Base-by-base conservation (phyloP, 352 stramenopile genomes). In the Phytophthora tentaculata region DNA sequence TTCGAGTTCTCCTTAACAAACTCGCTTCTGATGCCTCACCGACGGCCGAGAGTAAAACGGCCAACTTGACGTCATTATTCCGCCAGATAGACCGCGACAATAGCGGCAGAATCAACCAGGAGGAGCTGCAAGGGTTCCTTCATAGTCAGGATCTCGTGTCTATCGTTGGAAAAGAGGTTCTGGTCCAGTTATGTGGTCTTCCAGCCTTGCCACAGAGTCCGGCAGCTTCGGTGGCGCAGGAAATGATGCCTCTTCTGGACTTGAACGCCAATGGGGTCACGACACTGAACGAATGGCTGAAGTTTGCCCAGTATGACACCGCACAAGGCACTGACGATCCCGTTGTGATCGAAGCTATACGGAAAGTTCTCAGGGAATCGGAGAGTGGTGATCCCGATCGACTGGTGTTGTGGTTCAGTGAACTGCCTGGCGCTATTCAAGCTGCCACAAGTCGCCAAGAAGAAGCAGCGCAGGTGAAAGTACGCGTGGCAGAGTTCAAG, bases 401-500 rank as follows among this genome's bases (percentile, higher is more conserved):
- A 12, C 26, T 92, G 20, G 16, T 77, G 2, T 20, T 14, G 0
- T 92, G 84, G 86, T 90, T 94, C 28, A 76, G 64, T 16, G 43
- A 35, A 0, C 66, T 94, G 8, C 53, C 80, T 5, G 82, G 84
- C 0, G 51, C 63, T 7, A 77, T 89, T 6, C 16, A 39, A 41
- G 47, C 39, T 17, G 28, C 61, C 3, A 64, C 56, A 9, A 48
- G 20, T 16, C 22, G 52, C 5, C 37, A 17, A 43, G 49, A 45
- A 43, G 52, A 64, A 19, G 16, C 24, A 10, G 35, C 12, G 20
- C 62, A 80, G 37, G 69, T 64, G 43, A 90, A 90, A 69, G 56
- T 94, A 32, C 81, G 86, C 5, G 63, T 81, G 3, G 59, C 60
- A 8, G 86, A 90, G 23, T 83, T 92, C 43, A 90, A 90, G 63